Conservation (phyloP, 1,139 yeast species). For the Pichia inconspicua region DNA sequence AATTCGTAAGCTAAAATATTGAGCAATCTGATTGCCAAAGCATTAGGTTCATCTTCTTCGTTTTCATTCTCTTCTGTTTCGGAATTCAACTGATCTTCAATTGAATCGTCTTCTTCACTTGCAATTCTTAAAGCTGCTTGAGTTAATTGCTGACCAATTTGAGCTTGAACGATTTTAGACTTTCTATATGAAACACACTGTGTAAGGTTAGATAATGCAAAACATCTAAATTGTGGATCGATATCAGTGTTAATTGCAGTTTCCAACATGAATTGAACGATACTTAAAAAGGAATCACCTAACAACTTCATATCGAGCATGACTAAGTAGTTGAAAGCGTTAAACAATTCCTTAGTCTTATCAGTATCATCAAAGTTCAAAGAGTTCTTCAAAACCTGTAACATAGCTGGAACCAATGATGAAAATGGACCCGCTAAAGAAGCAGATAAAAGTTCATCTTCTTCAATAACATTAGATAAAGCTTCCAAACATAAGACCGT, state of each 20-base stretch:
- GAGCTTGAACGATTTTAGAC: constrained; percentile 54
- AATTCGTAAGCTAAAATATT: constrained; percentile 73
- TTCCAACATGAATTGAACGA: constrained; percentile 69
- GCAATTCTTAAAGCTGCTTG: constrained; percentile 69
- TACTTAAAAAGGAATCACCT: constrained; percentile 65
- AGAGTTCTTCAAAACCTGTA: constrained; percentile 71
- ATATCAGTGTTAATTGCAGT: constrained; percentile 59
- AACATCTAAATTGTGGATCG: constrained; percentile 76
- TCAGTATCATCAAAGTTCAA: constrained; percentile 65
- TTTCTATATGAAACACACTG: constrained; percentile 69
- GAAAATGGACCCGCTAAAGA: constrained; percentile 53
- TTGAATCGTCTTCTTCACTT: constrained; percentile 71
- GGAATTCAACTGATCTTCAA: constrained; percentile 65
- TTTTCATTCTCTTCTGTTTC: constrained; percentile 89
- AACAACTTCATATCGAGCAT: constrained; percentile 69
- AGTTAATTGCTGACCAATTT: constrained; percentile 76
- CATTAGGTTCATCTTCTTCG: constrained; percentile 76
- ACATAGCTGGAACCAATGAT: constrained; percentile 69
- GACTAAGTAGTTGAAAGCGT: constrained; percentile 74
- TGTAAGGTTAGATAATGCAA: constrained; percentile 78
- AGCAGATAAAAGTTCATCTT: constrained; percentile 38
- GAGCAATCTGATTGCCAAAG: constrained; percentile 73
- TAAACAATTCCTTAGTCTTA: constrained; percentile 69
- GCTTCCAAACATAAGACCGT: constrained; percentile 79
- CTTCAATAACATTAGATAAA: constrained; percentile 58